A percentile compares a stretch with the other conserved stretches of the same genome.
Conservation (phyloP, 2,329 filamentous ascomycete species). For the Alternaria hordeiaustralica region DNA sequence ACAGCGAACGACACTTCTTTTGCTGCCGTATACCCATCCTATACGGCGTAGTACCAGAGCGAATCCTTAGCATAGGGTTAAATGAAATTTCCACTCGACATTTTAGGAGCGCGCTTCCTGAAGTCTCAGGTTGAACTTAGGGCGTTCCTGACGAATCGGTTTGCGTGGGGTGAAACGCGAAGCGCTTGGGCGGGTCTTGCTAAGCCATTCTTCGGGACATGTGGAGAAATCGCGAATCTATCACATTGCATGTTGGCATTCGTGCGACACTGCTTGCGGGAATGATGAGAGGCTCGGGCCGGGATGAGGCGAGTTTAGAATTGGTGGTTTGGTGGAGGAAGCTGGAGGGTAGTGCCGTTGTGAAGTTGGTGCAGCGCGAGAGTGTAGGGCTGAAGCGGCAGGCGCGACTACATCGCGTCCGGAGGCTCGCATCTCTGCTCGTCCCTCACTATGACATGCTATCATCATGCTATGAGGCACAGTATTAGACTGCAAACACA, state of each 20-base stretch:
- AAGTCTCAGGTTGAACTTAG: slow-evolving; percentile 1
- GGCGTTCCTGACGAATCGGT: slow-evolving; percentile 31
- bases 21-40: slow-evolving; percentile 8
- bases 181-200: slow-evolving; percentile 24
- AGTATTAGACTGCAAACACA: background rate
- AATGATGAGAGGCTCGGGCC: background rate
- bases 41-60: slow-evolving; percentile 33
- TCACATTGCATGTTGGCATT: background rate
- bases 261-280: background rate
- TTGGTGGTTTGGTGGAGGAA: background rate
- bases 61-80: slow-evolving; percentile 22
- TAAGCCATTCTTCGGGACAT: background rate
- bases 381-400: background rate
- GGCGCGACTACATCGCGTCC: background rate
- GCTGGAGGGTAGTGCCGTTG: slow-evolving; percentile 1
- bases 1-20: slow-evolving; percentile 34
- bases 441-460: background rate
- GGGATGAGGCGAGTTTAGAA: background rate
- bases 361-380: background rate
- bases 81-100: slow-evolving; percentile 1
- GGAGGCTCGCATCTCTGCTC: background rate
- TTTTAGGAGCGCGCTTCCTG: slow-evolving; percentile 31
- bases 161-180: slow-evolving; percentile 28
- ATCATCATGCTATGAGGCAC: background rate
- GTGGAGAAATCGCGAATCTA: background rate